phyloP scores from a whole-genome alignment of 208 protist genomes.

The Jaenimonas drosophilae region DNA sequence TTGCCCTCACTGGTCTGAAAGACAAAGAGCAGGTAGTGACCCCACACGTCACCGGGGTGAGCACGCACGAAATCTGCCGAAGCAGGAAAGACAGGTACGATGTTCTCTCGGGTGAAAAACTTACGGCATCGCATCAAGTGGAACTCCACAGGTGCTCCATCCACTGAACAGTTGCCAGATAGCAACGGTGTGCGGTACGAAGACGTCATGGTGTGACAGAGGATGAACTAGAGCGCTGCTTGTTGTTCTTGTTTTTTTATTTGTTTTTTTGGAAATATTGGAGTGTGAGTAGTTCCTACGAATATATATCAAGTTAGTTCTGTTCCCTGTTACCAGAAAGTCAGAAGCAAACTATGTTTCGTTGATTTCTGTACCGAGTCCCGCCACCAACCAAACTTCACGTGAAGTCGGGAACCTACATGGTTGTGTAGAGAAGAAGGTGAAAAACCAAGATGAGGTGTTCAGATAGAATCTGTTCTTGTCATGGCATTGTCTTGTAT shows the following conservation, averaged over 20 bases:
- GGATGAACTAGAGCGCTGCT: constrained; percentile 1
- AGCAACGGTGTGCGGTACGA: neutral
- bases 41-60: neutral
- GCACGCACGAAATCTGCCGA: constrained; percentile 1
- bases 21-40: constrained; percentile 22
- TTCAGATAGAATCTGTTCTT: too few species aligned
- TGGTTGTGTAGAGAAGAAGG: too few species aligned
- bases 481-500: too few species aligned
- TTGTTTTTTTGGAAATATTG: constrained; percentile 22
- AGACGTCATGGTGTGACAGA: too few species aligned
- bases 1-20: constrained; percentile 28
- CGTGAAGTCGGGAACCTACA: too few species aligned
- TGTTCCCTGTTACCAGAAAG: too few species aligned
- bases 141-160: constrained; percentile 16
- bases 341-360: too few species aligned
- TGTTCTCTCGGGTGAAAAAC: constrained; percentile 22
- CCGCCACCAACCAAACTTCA: too few species aligned
- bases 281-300: neutral
- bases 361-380: too few species aligned
- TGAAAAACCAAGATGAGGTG: too few species aligned
- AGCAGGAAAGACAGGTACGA: constrained; percentile 33
- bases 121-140: constrained; percentile 18
- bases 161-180: too few species aligned
- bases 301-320: neutral
- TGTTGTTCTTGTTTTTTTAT: neutral